These are phyloP conservation scores for Phytopythium sindhum DNA, from an alignment of 352 stramenopile genomes.

Conservation along the genomic window DNA sequence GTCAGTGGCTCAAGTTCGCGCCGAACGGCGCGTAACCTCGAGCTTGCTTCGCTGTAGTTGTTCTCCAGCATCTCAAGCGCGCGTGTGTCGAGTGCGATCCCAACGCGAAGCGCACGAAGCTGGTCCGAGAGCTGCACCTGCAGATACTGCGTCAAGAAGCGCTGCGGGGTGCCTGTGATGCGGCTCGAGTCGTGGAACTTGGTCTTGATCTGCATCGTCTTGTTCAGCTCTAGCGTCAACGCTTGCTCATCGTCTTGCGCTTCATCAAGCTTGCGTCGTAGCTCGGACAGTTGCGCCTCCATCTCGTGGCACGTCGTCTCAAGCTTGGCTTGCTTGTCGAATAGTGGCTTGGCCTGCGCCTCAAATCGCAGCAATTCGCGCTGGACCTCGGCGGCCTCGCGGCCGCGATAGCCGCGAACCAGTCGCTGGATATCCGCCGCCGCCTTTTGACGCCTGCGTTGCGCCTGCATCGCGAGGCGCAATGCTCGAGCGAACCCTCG, in stretches of 20 bases:
- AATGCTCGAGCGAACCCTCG: constrained; percentile 64
- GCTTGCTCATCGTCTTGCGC: constrained; percentile 54
- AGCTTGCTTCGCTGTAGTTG: constrained; percentile 58
- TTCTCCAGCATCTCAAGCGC: constrained; percentile 56
- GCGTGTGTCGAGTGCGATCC: constrained; percentile 51
- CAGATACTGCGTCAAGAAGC: constrained; percentile 92
- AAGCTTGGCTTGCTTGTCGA: constrained; percentile 46
- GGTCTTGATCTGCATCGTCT: constrained; percentile 81
- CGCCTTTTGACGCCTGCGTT: constrained; percentile 35
- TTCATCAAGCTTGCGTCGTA: constrained; percentile 29
- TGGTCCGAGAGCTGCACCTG: constrained; percentile 88
- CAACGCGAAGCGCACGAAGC: constrained; percentile 64
- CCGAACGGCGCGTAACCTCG: constrained; percentile 60
- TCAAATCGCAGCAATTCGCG: constrained; percentile 75
- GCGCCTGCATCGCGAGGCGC: constrained; percentile 39
- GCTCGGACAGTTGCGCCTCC: constrained; percentile 38
- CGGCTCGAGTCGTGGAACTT: constrained; percentile 85
- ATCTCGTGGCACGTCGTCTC: constrained; percentile 42
- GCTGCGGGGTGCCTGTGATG: constrained; percentile 86
- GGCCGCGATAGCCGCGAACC: constrained; percentile 74
- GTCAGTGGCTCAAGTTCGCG: constrained; percentile 87
- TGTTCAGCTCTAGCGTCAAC: constrained; percentile 71
- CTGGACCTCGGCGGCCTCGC: constrained; percentile 61
- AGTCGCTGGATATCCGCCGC: constrained; percentile 75
- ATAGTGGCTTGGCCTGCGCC: constrained; percentile 68